Evolutionary conservation across 352 stramenopile genomes (phyloP), one percentile per base, ranked within the genome.

Genomic region (Globisporangium apiculatum): DNA sequence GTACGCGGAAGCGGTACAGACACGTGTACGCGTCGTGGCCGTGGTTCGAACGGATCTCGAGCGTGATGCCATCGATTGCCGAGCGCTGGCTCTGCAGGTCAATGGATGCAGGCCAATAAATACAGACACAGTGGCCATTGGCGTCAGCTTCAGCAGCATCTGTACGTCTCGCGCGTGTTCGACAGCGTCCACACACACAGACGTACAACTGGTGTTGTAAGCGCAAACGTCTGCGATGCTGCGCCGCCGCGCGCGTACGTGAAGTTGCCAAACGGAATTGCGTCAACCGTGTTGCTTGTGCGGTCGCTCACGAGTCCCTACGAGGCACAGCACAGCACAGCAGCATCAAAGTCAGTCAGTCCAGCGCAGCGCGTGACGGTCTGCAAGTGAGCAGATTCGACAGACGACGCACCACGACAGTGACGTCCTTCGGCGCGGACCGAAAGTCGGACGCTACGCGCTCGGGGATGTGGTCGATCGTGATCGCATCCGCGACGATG

Each of bases 1-100:
- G 82, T 31, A 96, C 84, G 37, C 83, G 68, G 52, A 95, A 87
- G n/a, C 88, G 87, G 72, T 97, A 97, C 7, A 97, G 67, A 56
- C 88, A 97, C 15, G 88, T 97, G 54, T 83, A 96, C n/a, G 93
- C 76, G 4, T 72, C 64, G 55, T 96, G 69, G 46, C 86, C 88
- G 61, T 96, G 71, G 62, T 97, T 97, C 15, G 83, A 91, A 11
- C 65, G 47, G 24, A 97, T 72, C 58, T 92, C 73, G 17, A 97
- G 56, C 35, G 69, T 91, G 46, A 93, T 73, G 9, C 70, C 84
- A 62, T 91, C 79, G 43, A 94, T 68, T 11, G 66, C 51, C 52
- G 72, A 75, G 8, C 66, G 73, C 48, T 82, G 69, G 46, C 65
- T 82, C 74, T 84, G 45, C 15, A 49, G 4, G 11, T 17, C 14